Evolutionary conservation across 2,329 filamentous ascomycete genomes (phyloP).

Genomic region (Raffaelea ambrosiae): DNA sequence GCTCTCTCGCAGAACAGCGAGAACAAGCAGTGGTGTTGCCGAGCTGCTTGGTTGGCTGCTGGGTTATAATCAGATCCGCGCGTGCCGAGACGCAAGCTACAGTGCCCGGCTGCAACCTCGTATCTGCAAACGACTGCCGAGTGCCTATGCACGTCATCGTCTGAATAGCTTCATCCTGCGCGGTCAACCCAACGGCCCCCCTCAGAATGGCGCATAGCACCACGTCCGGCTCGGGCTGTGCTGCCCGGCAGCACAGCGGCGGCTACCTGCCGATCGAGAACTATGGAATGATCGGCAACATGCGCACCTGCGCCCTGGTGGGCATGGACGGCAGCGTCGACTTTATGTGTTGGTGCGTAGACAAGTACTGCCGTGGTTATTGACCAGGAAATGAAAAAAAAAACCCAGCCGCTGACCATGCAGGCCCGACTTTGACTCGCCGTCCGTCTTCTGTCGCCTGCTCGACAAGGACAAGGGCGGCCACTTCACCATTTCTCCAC

Average conservation of each 20-base stretch:
- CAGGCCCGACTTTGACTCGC: constrained; percentile 72
- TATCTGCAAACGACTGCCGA: too few relatives aligned
- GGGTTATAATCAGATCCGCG: too few relatives aligned
- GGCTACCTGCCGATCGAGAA: constrained; percentile 61
- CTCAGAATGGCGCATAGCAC: too few relatives aligned
- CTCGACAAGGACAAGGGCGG: constrained; percentile 69
- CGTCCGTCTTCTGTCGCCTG: constrained; percentile 65
- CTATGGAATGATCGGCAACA: constrained; percentile 74
- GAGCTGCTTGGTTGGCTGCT: too few relatives aligned
- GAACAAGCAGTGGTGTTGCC: too few relatives aligned
- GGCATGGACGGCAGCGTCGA: constrained; percentile 67
- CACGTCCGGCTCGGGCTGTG: too few relatives aligned
- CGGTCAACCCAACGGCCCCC: too few relatives aligned
- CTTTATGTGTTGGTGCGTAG: constrained; percentile 65
- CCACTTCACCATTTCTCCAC: constrained; percentile 59
- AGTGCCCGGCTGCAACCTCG: too few relatives aligned
- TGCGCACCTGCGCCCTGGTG: constrained; percentile 69
- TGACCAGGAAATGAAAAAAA: background rate
- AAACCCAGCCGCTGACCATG: background rate
- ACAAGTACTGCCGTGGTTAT: background rate
- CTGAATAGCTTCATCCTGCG: too few relatives aligned
- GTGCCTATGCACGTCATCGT: too few relatives aligned
- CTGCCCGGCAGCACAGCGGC: constrained; percentile 23
- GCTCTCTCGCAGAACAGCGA: too few relatives aligned
- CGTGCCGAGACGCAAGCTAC: too few relatives aligned